These are phyloP conservation scores for Cercospora sesami DNA, from an alignment of 2,329 filamentous ascomycete genomes.

Conservation along the genomic window DNA sequence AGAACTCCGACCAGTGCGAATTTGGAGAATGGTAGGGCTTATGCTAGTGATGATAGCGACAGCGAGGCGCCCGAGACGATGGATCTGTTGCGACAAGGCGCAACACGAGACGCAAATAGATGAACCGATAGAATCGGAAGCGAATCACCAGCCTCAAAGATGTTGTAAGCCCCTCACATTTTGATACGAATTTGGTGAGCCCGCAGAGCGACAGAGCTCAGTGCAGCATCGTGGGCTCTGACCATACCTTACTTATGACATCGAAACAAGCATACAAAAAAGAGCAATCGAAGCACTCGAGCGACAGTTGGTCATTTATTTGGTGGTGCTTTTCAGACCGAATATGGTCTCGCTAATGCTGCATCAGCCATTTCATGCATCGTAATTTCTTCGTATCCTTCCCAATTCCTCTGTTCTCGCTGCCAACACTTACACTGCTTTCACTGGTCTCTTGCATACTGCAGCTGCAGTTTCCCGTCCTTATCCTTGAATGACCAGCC, in stretches of 20 bases:
- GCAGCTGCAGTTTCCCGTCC: background rate
- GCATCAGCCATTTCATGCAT: background rate
- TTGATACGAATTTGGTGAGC: background rate
- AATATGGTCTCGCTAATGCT: background rate
- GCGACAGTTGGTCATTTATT: too few species aligned
- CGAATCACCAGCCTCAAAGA: background rate
- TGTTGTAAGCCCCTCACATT: background rate
- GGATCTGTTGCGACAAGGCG: background rate
- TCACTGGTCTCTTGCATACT: background rate
- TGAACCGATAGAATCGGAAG: background rate
- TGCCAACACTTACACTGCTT: background rate
- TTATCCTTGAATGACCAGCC: background rate
- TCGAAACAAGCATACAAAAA: too few species aligned
- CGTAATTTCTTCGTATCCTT: background rate
- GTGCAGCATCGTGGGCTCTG: too few species aligned
- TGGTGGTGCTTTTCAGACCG: background rate
- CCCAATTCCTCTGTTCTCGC: background rate
- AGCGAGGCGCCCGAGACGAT: slow-evolving; percentile 2
- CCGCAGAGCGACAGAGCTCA: too few species aligned
- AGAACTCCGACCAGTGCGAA: background rate
- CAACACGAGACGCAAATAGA: background rate
- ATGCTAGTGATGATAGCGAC: slow-evolving; percentile 11
- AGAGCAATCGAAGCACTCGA: too few species aligned
- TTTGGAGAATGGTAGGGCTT: background rate
- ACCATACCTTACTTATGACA: too few species aligned